phyloP scores from a whole-genome alignment of 2,329 filamentous ascomycete genomes.

The Ophiostoma novo-ulmi region DNA sequence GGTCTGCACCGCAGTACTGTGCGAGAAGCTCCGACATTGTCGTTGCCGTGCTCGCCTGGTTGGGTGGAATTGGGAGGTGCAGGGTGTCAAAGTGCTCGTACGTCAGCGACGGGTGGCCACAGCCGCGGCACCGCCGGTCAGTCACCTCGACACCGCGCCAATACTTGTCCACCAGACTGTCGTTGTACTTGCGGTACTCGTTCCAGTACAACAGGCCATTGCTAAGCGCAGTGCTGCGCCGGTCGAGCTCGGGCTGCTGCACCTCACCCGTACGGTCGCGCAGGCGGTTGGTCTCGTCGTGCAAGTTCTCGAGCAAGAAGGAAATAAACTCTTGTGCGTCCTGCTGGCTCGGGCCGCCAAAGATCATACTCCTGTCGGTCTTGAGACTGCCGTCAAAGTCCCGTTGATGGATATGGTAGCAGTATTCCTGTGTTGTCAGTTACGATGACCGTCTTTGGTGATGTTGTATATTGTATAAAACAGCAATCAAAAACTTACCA shows the following conservation, averaged over 20 bases:
- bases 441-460: neutral
- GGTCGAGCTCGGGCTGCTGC: slow-evolving; percentile 30
- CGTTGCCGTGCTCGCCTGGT: slow-evolving; percentile 27
- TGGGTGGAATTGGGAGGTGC: slow-evolving; percentile 39
- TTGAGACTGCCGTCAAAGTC: slow-evolving; percentile 30
- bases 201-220: slow-evolving; percentile 72
- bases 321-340: slow-evolving; percentile 87
- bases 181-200: slow-evolving; percentile 62
- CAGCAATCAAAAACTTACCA: slow-evolving; percentile 42
- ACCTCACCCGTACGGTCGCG: slow-evolving; percentile 38
- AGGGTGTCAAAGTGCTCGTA: slow-evolving; percentile 52
- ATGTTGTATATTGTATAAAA: neutral
- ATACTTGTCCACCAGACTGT: slow-evolving; percentile 71
- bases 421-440: slow-evolving; percentile 48
- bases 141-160: slow-evolving; percentile 74
- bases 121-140: slow-evolving; percentile 61
- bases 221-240: slow-evolving; percentile 36
- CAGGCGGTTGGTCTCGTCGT: slow-evolving; percentile 73
- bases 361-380: slow-evolving; percentile 43
- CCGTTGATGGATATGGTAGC: slow-evolving; percentile 54
- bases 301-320: slow-evolving; percentile 73
- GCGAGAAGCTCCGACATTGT: slow-evolving; percentile 59
- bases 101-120: slow-evolving; percentile 46
- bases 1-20: slow-evolving; percentile 64
- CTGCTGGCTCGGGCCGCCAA: slow-evolving; percentile 73